Evolutionary conservation across 2,329 filamentous ascomycete genomes (phyloP).

Genomic region (Aspergillus transmontanensis): DNA sequence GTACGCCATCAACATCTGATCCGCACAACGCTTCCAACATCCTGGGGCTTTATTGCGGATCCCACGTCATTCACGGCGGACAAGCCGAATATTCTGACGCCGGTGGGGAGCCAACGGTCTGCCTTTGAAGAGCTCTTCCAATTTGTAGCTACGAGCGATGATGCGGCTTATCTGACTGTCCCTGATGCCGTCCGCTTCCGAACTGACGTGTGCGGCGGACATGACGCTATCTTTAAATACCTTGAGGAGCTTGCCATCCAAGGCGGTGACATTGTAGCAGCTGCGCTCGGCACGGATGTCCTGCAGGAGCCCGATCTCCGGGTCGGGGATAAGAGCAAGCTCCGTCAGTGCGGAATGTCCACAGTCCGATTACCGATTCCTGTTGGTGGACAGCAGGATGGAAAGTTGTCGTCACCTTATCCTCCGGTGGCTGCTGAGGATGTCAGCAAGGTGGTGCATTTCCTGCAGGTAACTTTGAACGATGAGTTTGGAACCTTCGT

Average conservation of each 20-base stretch:
- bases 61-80: not conserved
- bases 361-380: slow-evolving; percentile 2
- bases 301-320: not conserved
- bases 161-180: not conserved
- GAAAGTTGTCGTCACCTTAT: not conserved
- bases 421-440: not conserved
- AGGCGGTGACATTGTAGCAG: slow-evolving; percentile 1
- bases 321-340: not conserved
- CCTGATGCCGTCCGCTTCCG: not conserved
- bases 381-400: not conserved
- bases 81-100: not conserved
- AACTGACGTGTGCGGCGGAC: slow-evolving; percentile 1
- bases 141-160: slow-evolving; percentile 2
- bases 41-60: slow-evolving; percentile 5
- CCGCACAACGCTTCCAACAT: slow-evolving; percentile 4
- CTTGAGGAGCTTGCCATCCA: not conserved
- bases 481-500: not conserved
- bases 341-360: slow-evolving; percentile 2
- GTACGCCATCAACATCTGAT: slow-evolving; percentile 4
- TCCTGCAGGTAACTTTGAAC: not conserved
- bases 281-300: slow-evolving; percentile 3
- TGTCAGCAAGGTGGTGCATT: not conserved
- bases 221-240: not conserved
- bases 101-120: not conserved
- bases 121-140: slow-evolving; percentile 3